Base-by-base conservation (phyloP, 306 rosid species). In the Carpinus fangiana region DNA sequence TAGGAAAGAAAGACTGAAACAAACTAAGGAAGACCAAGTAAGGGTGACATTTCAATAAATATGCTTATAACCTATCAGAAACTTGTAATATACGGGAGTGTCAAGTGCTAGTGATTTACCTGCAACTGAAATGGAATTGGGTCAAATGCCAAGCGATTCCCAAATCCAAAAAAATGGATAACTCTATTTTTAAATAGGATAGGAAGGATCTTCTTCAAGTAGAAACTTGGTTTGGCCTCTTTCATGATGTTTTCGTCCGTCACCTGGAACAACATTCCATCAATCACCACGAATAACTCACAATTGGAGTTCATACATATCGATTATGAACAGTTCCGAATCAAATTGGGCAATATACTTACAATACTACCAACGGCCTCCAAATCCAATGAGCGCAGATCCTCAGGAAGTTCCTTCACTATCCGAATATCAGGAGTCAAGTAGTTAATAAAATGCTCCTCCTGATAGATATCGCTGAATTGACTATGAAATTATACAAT, bases 121-220 rank as follows among this genome's bases (percentile, higher is more conserved):
- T 91, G 99, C 77, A 91, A 83, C 83, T 89, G 89, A 82, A 91
- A 89, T 61, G 98, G 84, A 68, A 95, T 88, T 7, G 96, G 97
- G 78, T 95, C 98, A 90, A 93, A 95, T 77, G 98, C 98, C 89
- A 95, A 83, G 70, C 98, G 98, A 89, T 93, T 91, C 77, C 99
- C 99, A 74, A 93, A 95, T 85, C 99, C 99, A 74, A 91, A 73
- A 76, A 93, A 91, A 87, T 95, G 99, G 73, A 91, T 88, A 52
- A 93, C 86, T 82, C 85, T 92, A 31, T 90, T 95, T 82, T 91
- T 95, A 77, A 89, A 90, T 78, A 95, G 78, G 84, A 95, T 85
- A 38, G 96, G 98, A 53, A 90, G 82, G 72, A 95, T 88, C 76
- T 90, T 62, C 80, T 91, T 95, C 87, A 91, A 80, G 91, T 88